These are phyloP conservation scores for Peniophora sp. DNA, from an alignment of 1,284 basidiomycete species.

Conservation along the genomic window DNA sequence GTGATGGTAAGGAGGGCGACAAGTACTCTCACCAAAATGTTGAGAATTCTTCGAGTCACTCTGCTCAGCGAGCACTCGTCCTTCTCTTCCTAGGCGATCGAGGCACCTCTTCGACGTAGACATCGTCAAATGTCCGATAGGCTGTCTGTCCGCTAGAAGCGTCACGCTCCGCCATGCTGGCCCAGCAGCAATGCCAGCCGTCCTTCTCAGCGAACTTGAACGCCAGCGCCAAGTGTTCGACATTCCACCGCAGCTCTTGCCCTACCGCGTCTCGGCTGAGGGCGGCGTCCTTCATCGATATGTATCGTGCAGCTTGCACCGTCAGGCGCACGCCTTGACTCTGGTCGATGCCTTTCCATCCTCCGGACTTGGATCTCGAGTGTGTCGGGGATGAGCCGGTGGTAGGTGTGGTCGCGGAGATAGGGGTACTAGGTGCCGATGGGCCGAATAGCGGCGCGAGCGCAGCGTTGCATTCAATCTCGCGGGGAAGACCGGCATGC, in stretches of 20 bases:
- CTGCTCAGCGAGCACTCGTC: too few species aligned
- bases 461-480: conserved; percentile 45
- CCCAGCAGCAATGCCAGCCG: conserved; percentile 59
- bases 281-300: conserved; percentile 51
- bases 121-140: conserved; percentile 57
- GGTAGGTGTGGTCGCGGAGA: conserved; percentile 17
- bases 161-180: conserved; percentile 44
- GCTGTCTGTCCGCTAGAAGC: conserved; percentile 30
- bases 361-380: too few species aligned
- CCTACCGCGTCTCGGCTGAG: conserved; percentile 28
- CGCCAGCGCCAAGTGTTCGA: conserved; percentile 44
- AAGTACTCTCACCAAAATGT: too few species aligned
- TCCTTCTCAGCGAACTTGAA: conserved; percentile 35
- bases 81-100: conserved; percentile 7
- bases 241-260: conserved; percentile 37
- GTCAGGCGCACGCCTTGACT: conserved; percentile 33
- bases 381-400: conserved; percentile 13
- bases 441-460: conserved; percentile 29
- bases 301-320: conserved; percentile 43
- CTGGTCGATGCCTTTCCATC: too few species aligned
- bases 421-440: too few species aligned
- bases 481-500: conserved; percentile 47
- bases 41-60: neutral
- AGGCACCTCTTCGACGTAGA: conserved; percentile 28
- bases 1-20: too few species aligned